Percentiles rank a stretch among this genome's conserved stretches.
phyloP scores from a whole-genome alignment of 2,329 filamentous ascomycete genomes.

The Berkeleyomyces basicola region DNA sequence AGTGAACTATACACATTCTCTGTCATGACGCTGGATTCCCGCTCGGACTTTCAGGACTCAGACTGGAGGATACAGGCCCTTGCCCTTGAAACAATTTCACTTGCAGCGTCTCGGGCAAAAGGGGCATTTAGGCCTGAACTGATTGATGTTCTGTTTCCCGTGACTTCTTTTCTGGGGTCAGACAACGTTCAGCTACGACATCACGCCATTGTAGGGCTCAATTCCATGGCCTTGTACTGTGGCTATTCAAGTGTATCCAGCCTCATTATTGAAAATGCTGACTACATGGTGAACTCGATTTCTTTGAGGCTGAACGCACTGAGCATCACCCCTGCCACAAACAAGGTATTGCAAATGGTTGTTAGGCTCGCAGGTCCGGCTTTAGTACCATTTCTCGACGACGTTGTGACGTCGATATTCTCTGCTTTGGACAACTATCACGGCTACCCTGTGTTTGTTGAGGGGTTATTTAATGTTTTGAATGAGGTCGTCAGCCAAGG shows the following conservation, averaged over 20 bases:
- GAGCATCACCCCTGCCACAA: slow-evolving; percentile 79
- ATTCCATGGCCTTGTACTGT: slow-evolving; percentile 60
- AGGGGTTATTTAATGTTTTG: slow-evolving; percentile 68
- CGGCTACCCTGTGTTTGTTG: slow-evolving; percentile 74
- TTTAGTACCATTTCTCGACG: slow-evolving; percentile 76
- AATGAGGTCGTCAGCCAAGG: slow-evolving; percentile 73
- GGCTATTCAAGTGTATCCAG: slow-evolving; percentile 58
- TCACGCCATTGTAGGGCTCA: slow-evolving; percentile 71
- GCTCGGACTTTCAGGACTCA: slow-evolving; percentile 29
- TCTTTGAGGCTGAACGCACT: slow-evolving; percentile 79
- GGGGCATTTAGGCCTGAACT: slow-evolving; percentile 65
- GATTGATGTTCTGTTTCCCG: slow-evolving; percentile 78
- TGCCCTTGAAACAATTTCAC: slow-evolving; percentile 63
- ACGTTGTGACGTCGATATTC: slow-evolving; percentile 81
- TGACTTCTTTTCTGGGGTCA: slow-evolving; percentile 77
- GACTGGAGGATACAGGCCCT: slow-evolving; percentile 66
- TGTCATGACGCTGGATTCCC: slow-evolving; percentile 40
- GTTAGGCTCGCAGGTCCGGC: slow-evolving; percentile 67
- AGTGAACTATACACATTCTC: slow-evolving; percentile 56
- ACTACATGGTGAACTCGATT: slow-evolving; percentile 91
- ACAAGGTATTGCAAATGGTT: slow-evolving; percentile 89
- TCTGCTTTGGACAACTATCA: slow-evolving; percentile 89
- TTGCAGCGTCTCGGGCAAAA: slow-evolving; percentile 52
- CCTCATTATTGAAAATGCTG: slow-evolving; percentile 76
- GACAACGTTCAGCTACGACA: slow-evolving; percentile 48